Evolutionary conservation across 805 yeast species (phyloP).

Genomic region (Torulaspora maleeae): DNA sequence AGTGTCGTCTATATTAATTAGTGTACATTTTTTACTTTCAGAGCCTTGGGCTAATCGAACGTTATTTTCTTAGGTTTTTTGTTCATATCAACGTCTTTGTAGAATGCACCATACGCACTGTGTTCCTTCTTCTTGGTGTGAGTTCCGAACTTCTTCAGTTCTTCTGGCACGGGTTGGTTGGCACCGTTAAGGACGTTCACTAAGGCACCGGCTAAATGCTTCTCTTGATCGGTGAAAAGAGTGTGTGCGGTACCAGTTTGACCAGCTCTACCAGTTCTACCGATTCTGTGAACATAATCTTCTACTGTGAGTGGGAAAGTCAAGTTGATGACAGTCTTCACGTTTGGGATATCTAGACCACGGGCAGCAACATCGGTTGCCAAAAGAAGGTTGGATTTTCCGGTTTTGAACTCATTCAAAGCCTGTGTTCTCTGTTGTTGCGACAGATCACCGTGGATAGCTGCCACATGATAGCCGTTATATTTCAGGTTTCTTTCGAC

Average conservation of each 20-base stretch:
- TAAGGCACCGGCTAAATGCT: constrained; percentile 91
- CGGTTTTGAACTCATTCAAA: constrained; percentile 75
- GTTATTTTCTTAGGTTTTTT: constrained; percentile 87
- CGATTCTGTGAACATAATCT: constrained; percentile 95
- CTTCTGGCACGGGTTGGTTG: constrained; percentile 92
- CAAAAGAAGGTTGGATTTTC: constrained; percentile 66
- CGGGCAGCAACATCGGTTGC: constrained; percentile 99
- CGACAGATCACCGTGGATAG: constrained; percentile 92
- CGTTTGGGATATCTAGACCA: constrained; percentile 96
- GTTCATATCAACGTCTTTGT: constrained; percentile 82
- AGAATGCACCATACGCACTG: constrained; percentile 97
- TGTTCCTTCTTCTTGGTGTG: constrained; percentile 98
- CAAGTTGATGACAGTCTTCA: constrained; percentile 87
- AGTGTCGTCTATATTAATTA: constrained; percentile 2
- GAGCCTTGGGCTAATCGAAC: constrained; percentile 44
- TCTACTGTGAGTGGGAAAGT: constrained; percentile 96
- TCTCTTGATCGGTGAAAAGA: constrained; percentile 92
- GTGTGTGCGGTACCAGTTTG: constrained; percentile 93
- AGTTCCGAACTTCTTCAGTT: constrained; percentile 88
- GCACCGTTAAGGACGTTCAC: constrained; percentile 92
- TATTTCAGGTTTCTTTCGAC: constrained; percentile 70
- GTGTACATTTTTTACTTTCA: background rate
- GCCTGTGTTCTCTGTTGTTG: constrained; percentile 92
- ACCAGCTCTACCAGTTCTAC: constrained; percentile 98
- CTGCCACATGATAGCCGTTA: constrained; percentile 78